phyloP scores from a whole-genome alignment of 73 alveolate genomes.

The Paramecium octaurelia region DNA sequence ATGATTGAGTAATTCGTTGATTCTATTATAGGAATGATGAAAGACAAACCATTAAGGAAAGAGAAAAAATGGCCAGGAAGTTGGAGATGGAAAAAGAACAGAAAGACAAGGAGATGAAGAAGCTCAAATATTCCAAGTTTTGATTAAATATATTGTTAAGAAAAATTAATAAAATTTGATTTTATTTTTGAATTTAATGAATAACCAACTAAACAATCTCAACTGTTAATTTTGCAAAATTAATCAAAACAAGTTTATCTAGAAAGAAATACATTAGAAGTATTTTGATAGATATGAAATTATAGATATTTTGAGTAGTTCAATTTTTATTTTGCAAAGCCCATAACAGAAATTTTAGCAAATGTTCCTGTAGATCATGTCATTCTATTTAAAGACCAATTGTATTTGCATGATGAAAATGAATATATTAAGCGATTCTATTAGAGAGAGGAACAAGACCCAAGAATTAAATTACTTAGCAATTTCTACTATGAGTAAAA shows the following conservation, averaged over 20 bases:
- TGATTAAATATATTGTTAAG: background rate
- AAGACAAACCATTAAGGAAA: background rate
- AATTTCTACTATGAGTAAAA: background rate
- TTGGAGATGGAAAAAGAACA: background rate
- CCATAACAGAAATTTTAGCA: constrained; percentile 55
- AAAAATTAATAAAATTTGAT: background rate
- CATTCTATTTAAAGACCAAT: constrained; percentile 47
- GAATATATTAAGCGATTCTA: constrained; percentile 56
- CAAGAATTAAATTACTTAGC: constrained; percentile 20
- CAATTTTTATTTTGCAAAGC: constrained; percentile 61
- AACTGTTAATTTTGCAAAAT: background rate
- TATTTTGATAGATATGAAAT: background rate
- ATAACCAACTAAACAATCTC: background rate
- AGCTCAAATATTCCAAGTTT: background rate
- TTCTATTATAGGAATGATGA: background rate
- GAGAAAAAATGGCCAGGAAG: background rate
- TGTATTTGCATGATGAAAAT: constrained; percentile 42
- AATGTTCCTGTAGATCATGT: constrained; percentile 55
- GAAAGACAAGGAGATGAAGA: background rate
- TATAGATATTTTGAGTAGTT: constrained; percentile 46
- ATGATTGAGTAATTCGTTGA: background rate
- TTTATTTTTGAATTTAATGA: constrained; percentile 24
- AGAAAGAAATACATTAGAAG: background rate
- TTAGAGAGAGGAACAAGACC: constrained; percentile 33
- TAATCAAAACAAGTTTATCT: background rate